Evolutionary conservation across 108 stramenopile genomes (phyloP), one percentile per base, ranked within the genome.

Genomic region (Craspedostauros australis): DNA sequence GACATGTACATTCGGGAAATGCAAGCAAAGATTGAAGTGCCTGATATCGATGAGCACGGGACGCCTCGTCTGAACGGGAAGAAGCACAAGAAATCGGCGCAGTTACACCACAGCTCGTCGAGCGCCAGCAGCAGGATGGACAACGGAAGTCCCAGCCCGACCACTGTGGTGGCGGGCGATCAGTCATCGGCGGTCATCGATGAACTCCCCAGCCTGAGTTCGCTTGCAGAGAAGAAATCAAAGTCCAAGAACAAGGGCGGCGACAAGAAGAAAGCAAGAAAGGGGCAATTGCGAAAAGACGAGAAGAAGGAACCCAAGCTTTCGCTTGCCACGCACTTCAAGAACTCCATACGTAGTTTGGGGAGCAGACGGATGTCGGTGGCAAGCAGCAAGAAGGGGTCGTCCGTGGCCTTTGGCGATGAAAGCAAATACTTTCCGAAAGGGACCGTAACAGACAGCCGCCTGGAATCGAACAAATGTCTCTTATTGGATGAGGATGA

Each of bases 361-460:
- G 24, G 29, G 36, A 46, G 42, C 44, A 33, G 44, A 46, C 36
- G 29, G 16, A 43, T n/a, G 36, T 8, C 1, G 32, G 22, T 33
- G 44, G 14, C 1, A 14, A 38, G 51, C 30, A 42, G 8, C 7
- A 57, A 46, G 7, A 27, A 45, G 23, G 11, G 9, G 11, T 14
- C 34, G 14, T 11, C 11, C 9, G 14, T 9, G 14, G 14, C 11
- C 11, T 9, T 46, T 7, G 56, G 56, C 36, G 56, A 57, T 32
- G 56, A 57, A 46, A 19, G 32, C 9, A 57, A 57, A 38, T 57
- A 57, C 44, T 57, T 57, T 31, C 56, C 56, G 2, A n/a, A n/a
- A n/a, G n/a, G n/a, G n/a, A n/a, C n/a, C n/a, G n/a, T n/a, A n/a
- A n/a, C n/a, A n/a, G n/a, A n/a, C n/a, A n/a, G n/a, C n/a, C n/a